phyloP scores from a whole-genome alignment of 805 yeast species.

The Candida quercuum region DNA sequence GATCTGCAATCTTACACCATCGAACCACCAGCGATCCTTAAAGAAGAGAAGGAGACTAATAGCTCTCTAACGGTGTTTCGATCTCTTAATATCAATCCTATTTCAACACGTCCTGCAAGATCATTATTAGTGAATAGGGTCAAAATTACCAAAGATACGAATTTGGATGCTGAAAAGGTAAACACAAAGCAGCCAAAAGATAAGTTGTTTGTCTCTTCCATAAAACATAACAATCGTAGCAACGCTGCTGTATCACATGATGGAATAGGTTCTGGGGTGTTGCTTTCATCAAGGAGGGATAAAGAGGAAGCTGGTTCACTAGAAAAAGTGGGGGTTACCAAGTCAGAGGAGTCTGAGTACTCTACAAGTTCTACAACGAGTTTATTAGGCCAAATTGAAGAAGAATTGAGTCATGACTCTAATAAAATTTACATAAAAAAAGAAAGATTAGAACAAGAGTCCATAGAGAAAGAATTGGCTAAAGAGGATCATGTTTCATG shows the following conservation, averaged over 20 bases:
- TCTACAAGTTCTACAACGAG: neutral
- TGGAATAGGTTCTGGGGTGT: no score
- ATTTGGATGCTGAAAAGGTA: neutral
- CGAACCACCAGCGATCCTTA: no score
- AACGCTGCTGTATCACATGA: no score
- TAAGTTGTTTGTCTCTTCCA: no score
- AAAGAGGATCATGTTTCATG: slow-evolving; percentile 5
- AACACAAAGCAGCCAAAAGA: neutral
- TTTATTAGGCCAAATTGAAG: neutral
- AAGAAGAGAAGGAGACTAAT: neutral
- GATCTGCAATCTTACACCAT: no score
- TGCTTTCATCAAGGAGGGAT: neutral
- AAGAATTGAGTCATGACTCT: neutral
- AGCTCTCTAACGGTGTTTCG: neutral
- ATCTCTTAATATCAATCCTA: neutral
- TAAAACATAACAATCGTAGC: no score
- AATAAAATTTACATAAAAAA: slow-evolving; percentile 1
- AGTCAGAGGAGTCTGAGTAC: neutral
- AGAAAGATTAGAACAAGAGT: slow-evolving; percentile 1
- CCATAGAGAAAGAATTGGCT: slow-evolving; percentile 1
- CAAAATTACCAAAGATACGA: neutral
- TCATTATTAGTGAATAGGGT: neutral
- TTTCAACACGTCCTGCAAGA: neutral
- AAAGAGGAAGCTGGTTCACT: neutral
- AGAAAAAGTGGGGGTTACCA: neutral